Base-by-base conservation (phyloP, 106 monocot species). In the Dendrobium chrysotoxum region DNA sequence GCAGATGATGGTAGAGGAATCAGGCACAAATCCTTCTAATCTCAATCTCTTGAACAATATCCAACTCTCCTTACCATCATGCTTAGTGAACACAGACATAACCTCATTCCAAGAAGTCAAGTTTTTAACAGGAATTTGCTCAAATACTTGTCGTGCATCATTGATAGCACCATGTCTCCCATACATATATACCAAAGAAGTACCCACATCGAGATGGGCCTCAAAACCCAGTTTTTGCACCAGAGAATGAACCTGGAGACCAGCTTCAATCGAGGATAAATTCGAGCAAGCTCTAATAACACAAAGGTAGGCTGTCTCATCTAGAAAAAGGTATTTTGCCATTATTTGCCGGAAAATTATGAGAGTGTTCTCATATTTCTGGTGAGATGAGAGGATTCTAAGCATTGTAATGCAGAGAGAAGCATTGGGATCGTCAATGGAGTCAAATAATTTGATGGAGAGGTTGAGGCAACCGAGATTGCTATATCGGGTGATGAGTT, bases 401-500 rank as follows among this genome's bases (percentile, higher is more conserved):
- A 81, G 78, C 9, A 85, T 74, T n/a, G 82, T 21, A 10, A n/a
- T 64, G 86, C 66, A 79, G 40, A 79, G 38, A 68, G 6, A 7
- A 31, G 80, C 40, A 46, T 80, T 35, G n/a, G 72, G 79, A 10
- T 23, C 5, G 50, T 21, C 7, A 20, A 80, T 40, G 53, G 83
- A 83, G 25, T 57, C n/a, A 38, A 86, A 79, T 21, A 83, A 21
- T 50, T 28, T n/a, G 53, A 50, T 23, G 74, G 86, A 82, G 66
- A 86, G 79, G 26, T 83, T 80, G 31, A 57, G 44, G 64, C 76
- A 82, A 25, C 80, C 53, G 55, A 86, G 79, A 41, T 28, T 20
- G 3, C 68, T 76, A 31, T 86, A 86, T 31, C 76, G 73, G 80
- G 53, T 30, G 66, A 83, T 77, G 65, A 86, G 79, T 28, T 70